phyloP scores from a whole-genome alignment of 257 asterid species.

The Pogostemon cablin region DNA sequence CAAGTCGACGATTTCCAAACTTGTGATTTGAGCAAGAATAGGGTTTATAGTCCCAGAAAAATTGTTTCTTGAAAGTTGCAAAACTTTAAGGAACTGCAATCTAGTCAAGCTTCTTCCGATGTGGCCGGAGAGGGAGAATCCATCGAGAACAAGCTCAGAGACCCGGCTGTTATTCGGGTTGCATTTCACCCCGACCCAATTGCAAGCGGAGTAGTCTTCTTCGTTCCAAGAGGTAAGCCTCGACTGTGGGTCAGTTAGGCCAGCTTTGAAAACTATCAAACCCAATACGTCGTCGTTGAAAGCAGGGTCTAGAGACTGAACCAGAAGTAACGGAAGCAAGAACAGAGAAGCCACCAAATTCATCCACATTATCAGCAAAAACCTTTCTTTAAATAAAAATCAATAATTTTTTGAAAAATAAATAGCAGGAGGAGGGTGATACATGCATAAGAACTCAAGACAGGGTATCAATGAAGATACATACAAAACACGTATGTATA shows the following conservation, averaged over 20 bases:
- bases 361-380: background rate
- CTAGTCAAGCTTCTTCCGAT: conserved; percentile 61
- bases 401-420: too few species aligned
- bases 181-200: conserved; percentile 74
- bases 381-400: too few species aligned
- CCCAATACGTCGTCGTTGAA: conserved; percentile 90
- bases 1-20: conserved; percentile 57
- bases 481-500: background rate
- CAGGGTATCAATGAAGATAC: background rate
- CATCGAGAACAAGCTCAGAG: conserved; percentile 58
- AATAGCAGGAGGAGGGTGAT: too few species aligned
- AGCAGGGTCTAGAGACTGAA: conserved; percentile 52
- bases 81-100: conserved; percentile 47
- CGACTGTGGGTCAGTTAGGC: conserved; percentile 60
- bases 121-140: conserved; percentile 72
- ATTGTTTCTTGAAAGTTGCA: conserved; percentile 66
- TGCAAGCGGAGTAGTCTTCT: conserved; percentile 70
- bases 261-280: conserved; percentile 74
- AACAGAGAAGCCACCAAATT: conserved; percentile 37
- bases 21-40: conserved; percentile 49
- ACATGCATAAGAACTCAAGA: conserved; percentile 8
- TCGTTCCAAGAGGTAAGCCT: conserved; percentile 74
- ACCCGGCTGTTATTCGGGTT: conserved; percentile 59
- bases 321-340: conserved; percentile 37
- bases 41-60: conserved; percentile 66